Percentiles rank a stretch among this genome's conserved stretches.
Evolutionary conservation across 768 basidiomycete species (phyloP).

Genomic region (Panaeolus papilionaceus): DNA sequence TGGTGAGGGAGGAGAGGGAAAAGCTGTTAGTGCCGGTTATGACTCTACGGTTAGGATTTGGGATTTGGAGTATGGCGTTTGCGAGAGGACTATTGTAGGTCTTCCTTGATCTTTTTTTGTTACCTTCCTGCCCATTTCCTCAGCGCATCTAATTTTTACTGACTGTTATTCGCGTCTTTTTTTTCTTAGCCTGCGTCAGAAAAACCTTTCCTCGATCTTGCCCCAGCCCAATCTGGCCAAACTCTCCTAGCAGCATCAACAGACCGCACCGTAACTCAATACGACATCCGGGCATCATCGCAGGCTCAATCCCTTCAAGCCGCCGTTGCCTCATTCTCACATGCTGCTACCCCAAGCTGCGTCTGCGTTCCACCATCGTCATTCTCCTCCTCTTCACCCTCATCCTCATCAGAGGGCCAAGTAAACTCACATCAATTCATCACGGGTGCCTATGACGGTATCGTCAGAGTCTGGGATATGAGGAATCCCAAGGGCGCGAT

Average conservation of each 20-base stretch:
- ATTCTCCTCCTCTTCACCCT: slow-evolving; percentile 54
- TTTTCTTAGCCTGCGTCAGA: slow-evolving; percentile 65
- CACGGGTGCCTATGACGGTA: slow-evolving; percentile 80
- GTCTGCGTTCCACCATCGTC: not conserved
- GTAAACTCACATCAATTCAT: slow-evolving; percentile 57
- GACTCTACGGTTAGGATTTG: slow-evolving; percentile 91
- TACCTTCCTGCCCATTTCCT: not conserved
- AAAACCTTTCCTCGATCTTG: slow-evolving; percentile 76
- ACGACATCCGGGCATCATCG: slow-evolving; percentile 62
- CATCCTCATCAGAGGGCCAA: slow-evolving; percentile 52
- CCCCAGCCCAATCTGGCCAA: slow-evolving; percentile 48
- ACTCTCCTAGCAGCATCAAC: slow-evolving; percentile 69
- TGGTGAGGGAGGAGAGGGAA: slow-evolving; percentile 28
- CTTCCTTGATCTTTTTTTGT: not conserved
- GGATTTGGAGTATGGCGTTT: slow-evolving; percentile 84
- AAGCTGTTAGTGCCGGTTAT: slow-evolving; percentile 81
- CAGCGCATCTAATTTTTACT: not conserved
- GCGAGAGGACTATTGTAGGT: slow-evolving; percentile 72
- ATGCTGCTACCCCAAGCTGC: slow-evolving; percentile 9
- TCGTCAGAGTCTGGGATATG: slow-evolving; percentile 80
- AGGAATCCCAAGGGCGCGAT: slow-evolving; percentile 71
- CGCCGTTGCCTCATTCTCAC: slow-evolving; percentile 30
- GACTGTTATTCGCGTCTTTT: not conserved
- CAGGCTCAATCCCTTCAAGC: slow-evolving; percentile 2
- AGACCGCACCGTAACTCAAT: slow-evolving; percentile 75